Evolutionary conservation across 2,329 filamentous ascomycete genomes (phyloP).

Genomic region (Uncinocarpus reesii): DNA sequence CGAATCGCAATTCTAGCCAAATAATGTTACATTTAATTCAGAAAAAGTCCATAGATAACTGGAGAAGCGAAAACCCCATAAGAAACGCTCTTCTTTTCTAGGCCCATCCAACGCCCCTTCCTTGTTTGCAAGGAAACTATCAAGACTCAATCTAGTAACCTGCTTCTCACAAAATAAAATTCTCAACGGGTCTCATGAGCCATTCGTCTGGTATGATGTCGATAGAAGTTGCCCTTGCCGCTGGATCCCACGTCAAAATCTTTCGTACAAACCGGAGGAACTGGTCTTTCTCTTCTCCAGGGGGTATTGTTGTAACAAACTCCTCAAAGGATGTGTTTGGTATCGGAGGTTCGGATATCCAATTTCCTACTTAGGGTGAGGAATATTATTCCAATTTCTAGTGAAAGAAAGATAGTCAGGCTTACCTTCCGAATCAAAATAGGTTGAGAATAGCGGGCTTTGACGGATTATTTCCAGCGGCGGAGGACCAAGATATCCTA

Average conservation of each 20-base stretch:
- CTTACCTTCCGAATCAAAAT: slow-evolving; percentile 17
- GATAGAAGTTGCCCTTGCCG: background rate
- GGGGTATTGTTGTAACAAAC: slow-evolving; percentile 13
- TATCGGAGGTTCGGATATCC: slow-evolving; percentile 17
- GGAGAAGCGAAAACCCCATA: no score
- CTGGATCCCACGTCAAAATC: slow-evolving; percentile 18
- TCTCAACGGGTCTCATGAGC: background rate
- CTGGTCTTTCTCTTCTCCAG: slow-evolving; percentile 19
- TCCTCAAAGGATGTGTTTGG: slow-evolving; percentile 15
- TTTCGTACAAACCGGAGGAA: slow-evolving; percentile 21
- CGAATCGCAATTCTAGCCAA: no score
- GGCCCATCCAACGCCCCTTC: no score
- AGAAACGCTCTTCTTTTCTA: no score
- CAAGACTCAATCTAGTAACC: no score
- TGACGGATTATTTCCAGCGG: slow-evolving; percentile 20
- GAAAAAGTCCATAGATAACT: no score
- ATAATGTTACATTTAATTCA: no score
- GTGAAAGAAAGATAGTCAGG: background rate
- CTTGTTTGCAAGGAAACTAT: no score
- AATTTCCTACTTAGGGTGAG: slow-evolving; percentile 16
- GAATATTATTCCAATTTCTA: background rate
- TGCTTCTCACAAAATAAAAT: no score
- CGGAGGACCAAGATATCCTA: slow-evolving; percentile 22
- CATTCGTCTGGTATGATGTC: background rate
- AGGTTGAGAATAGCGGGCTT: slow-evolving; percentile 18